Conservation (phyloP, 768 basidiomycete genomes). For the Serendipita sp. region DNA sequence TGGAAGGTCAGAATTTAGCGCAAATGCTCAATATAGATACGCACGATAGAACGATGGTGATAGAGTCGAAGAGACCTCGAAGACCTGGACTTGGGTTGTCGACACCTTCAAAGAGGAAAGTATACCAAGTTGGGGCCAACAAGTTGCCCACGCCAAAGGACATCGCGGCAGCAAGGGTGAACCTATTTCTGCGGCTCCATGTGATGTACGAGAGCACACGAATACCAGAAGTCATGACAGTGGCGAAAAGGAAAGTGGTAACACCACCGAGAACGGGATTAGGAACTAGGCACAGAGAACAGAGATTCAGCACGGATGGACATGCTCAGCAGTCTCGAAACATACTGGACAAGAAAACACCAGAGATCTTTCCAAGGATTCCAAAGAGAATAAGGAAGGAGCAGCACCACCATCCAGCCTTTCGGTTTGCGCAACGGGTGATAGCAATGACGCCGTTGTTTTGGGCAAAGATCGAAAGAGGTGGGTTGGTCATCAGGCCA, state of each 20-base stretch:
- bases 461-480: conserved; percentile 62
- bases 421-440: conserved; percentile 68
- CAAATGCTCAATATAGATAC: conserved; percentile 28
- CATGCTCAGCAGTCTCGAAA: neutral
- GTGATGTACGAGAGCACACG: conserved; percentile 46
- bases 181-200: conserved; percentile 33
- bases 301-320: neutral
- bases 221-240: conserved; percentile 52
- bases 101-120: conserved; percentile 53
- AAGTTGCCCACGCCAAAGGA: conserved; percentile 22
- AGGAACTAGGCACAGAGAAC: conserved; percentile 31
- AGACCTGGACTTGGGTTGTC: conserved; percentile 35
- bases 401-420: conserved; percentile 68
- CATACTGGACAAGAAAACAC: conserved; percentile 62
- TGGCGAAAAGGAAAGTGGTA: conserved; percentile 75
- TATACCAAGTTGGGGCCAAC: conserved; percentile 22
- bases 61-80: conserved; percentile 55
- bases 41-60: conserved; percentile 74
- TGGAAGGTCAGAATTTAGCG: neutral
- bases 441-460: conserved; percentile 74
- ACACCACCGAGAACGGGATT: conserved; percentile 71
- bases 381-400: conserved; percentile 67
- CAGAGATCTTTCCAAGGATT: conserved; percentile 64
- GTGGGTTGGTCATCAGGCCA: conserved; percentile 65
- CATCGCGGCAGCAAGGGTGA: conserved; percentile 18